Evolutionary conservation across 1,284 basidiomycete genomes (phyloP).

Genomic region (Cutaneotrichosporon cutaneum): DNA sequence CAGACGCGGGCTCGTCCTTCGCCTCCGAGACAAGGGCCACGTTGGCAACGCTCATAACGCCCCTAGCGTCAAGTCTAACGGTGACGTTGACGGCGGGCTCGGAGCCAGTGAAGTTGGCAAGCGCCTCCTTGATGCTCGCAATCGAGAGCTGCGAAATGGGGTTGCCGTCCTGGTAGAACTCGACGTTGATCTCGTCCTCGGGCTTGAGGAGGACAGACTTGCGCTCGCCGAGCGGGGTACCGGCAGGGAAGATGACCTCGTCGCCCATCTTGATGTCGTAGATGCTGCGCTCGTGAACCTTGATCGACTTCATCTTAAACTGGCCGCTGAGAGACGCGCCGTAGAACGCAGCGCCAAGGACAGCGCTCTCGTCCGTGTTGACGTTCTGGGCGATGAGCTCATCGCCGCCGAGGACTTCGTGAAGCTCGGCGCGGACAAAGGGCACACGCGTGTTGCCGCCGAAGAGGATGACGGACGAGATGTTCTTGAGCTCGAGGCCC

Average conservation of each 20-base stretch:
- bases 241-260: slow-evolving; percentile 66
- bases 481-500: slow-evolving; percentile 63
- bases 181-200: slow-evolving; percentile 67
- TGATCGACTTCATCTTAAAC: slow-evolving; percentile 95
- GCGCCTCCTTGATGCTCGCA: slow-evolving; percentile 35
- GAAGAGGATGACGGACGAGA: slow-evolving; percentile 85
- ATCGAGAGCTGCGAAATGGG: slow-evolving; percentile 37
- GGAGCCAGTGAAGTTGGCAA: slow-evolving; percentile 47
- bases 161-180: slow-evolving; percentile 62
- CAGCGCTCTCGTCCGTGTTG: slow-evolving; percentile 95
- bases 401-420: slow-evolving; percentile 70
- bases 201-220: slow-evolving; percentile 62
- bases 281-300: slow-evolving; percentile 69
- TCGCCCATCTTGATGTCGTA: slow-evolving; percentile 57
- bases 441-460: slow-evolving; percentile 89
- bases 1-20: slow-evolving; percentile 58
- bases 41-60: slow-evolving; percentile 69
- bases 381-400: slow-evolving; percentile 84
- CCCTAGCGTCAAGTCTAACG: slow-evolving; percentile 74
- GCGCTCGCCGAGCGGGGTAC: slow-evolving; percentile 71
- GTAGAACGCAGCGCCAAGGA: slow-evolving; percentile 89
- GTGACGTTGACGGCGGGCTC: slow-evolving; percentile 69
- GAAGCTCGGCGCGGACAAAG: slow-evolving; percentile 81
- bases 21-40: slow-evolving; percentile 65
- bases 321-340: slow-evolving; percentile 85